Conservation (phyloP, 768 basidiomycete species). For the Solioccasus polychromus region DNA sequence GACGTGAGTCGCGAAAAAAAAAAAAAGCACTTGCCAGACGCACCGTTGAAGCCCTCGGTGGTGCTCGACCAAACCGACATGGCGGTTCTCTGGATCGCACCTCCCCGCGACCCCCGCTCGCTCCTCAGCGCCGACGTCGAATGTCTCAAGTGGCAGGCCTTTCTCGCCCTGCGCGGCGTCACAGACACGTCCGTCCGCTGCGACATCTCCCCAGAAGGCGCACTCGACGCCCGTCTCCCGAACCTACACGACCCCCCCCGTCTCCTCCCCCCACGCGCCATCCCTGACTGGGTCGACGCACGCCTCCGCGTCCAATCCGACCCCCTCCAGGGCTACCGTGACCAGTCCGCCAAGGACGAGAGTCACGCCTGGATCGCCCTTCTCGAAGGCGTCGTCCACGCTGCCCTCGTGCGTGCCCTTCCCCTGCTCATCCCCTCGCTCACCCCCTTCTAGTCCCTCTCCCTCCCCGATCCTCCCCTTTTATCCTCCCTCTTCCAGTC, state of each 20-base stretch:
- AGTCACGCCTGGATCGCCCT: conserved; percentile 81
- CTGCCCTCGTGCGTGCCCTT: conserved; percentile 56
- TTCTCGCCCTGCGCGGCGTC: conserved; percentile 58
- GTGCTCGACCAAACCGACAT: conserved; percentile 89
- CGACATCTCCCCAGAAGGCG: conserved; percentile 69
- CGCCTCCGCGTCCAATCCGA: conserved; percentile 39
- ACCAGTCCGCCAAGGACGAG: conserved; percentile 61
- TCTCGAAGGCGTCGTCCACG: conserved; percentile 74
- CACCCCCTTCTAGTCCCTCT: conserved; percentile 40
- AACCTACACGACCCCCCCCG: conserved; percentile 48
- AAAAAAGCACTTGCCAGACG: conserved; percentile 21
- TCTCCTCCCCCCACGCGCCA: conserved; percentile 62
- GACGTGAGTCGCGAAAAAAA: conserved; percentile 3
- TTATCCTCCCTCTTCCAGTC: conserved; percentile 43
- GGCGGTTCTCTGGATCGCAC: conserved; percentile 70
- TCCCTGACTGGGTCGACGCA: conserved; percentile 72
- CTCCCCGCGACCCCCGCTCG: conserved; percentile 36
- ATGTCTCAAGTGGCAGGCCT: conserved; percentile 90
- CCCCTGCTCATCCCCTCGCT: conserved; percentile 2
- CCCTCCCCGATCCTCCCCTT: conserved; percentile 44
- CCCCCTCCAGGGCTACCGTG: conserved; percentile 64
- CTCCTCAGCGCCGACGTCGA: conserved; percentile 74
- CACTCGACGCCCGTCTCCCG: conserved; percentile 64
- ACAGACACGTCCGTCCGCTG: conserved; percentile 53
- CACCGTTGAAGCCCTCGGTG: conserved; percentile 87